Base-by-base conservation (phyloP, 345 rosid species). In the Camelina laxa region DNA sequence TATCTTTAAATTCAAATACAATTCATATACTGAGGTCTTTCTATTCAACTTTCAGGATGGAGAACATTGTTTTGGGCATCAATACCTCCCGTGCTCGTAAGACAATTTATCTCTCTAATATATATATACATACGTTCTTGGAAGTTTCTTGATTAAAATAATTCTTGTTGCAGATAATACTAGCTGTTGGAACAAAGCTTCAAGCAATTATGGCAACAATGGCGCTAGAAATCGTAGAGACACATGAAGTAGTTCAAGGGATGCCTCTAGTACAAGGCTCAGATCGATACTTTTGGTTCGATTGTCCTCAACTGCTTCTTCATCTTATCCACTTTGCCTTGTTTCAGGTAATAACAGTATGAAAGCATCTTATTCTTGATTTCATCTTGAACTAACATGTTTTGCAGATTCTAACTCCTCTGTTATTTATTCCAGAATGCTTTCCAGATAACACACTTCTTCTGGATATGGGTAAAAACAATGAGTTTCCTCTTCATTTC, bases 401-500 rank as follows among this genome's bases (percentile, higher is more conserved):
- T 19, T n/a, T 21, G 27, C 8, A 53, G 33, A 51, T 13, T 64
- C 6, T 56, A 12, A 35, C 2, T 72, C 54, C 24, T 64, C 65
- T 15, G 33, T 27, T 57, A 33, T 30, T 57, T 39, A 21, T 85
- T 27, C 84, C 87, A 95, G 98, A 95, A 90, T 55, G 99, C 98
- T 36, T 92, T 95, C 83, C 98, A 92, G 82, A 92, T 95, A 79
- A 95, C 99, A 30, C 91, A 92, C 70, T 92, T 92, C 88, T 69
- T 92, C 19, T 95, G 98, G 99, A 85, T 92, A 58, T 90, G 85
- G 99, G 99, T 92, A 85, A 79, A 8, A 50, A 0, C 7, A n/a
- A 53, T 17, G 44, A 59, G 33, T 49, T 1, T 49, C 7, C n/a
- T 65, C 11, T 36, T 19, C 5, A 14, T 15, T 42, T 27, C 0